These are phyloP conservation scores for Marasmius sp. DNA, from an alignment of 1,284 basidiomycete species.

Conservation along the genomic window DNA sequence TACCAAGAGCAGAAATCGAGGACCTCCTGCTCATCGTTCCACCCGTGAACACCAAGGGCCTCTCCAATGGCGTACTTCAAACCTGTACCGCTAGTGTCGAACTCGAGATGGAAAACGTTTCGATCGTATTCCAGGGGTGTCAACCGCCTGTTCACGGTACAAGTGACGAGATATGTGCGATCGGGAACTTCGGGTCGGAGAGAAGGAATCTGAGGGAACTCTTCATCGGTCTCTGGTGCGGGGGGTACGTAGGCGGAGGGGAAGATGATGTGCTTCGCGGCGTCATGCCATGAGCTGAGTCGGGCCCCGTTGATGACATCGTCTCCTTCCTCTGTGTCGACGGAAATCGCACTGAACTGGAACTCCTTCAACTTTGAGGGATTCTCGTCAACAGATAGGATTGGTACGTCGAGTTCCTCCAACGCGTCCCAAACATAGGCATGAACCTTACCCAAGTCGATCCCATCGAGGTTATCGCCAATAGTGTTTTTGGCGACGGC, in stretches of 20 bases:
- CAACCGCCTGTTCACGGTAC: slow-evolving; percentile 91
- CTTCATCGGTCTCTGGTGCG: slow-evolving; percentile 34
- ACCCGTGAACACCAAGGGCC: slow-evolving; percentile 95
- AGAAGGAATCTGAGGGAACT: slow-evolving; percentile 61
- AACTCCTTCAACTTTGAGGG: slow-evolving; percentile 51
- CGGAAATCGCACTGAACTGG: slow-evolving; percentile 69
- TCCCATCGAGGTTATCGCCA: slow-evolving; percentile 40
- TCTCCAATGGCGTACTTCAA: slow-evolving; percentile 96
- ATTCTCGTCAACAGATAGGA: slow-evolving; percentile 20
- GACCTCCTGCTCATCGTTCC: slow-evolving; percentile 93
- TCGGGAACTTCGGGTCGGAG: slow-evolving; percentile 88
- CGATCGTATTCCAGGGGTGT: slow-evolving; percentile 96
- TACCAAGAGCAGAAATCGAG: slow-evolving; percentile 91
- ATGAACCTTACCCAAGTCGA: slow-evolving; percentile 47
- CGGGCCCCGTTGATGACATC: slow-evolving; percentile 62
- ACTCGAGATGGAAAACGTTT: slow-evolving; percentile 99
- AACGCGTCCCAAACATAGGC: slow-evolving; percentile 59
- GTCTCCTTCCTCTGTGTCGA: slow-evolving; percentile 54
- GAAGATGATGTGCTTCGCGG: slow-evolving; percentile 89
- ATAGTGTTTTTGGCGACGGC: slow-evolving; percentile 47
- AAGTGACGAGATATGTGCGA: slow-evolving; percentile 91
- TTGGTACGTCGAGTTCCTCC: slow-evolving; percentile 45
- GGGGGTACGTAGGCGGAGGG: slow-evolving; percentile 74
- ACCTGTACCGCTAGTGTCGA: slow-evolving; percentile 89
- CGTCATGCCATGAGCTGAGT: slow-evolving; percentile 79